phyloP scores from a whole-genome alignment of 1,284 basidiomycete species.

The Phaffia rhodozyma region DNA sequence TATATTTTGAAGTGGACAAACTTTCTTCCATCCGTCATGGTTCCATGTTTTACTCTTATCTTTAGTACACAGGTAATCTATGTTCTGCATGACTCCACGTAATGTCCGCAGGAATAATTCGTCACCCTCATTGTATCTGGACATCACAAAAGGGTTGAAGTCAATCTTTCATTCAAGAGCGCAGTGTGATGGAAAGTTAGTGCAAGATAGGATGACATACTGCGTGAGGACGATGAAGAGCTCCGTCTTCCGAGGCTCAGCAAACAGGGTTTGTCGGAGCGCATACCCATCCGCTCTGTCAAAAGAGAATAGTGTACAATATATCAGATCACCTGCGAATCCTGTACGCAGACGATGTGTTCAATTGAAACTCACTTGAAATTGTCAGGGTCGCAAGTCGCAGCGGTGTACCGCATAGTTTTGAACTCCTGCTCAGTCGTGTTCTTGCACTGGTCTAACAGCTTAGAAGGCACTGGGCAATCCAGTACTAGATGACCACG shows the following conservation, averaged over 20 bases:
- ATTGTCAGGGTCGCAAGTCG: slow-evolving; percentile 87
- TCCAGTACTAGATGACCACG: slow-evolving; percentile 17
- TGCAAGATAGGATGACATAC: slow-evolving; percentile 60
- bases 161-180: background rate
- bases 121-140: slow-evolving; percentile 68
- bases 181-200: background rate
- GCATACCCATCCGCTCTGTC: slow-evolving; percentile 15
- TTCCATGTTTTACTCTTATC: slow-evolving; percentile 96
- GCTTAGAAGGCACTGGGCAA: slow-evolving; percentile 10
- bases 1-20: slow-evolving; percentile 25
- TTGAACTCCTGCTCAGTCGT: slow-evolving; percentile 13
- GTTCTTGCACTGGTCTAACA: slow-evolving; percentile 5
- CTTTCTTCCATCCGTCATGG: slow-evolving; percentile 92
- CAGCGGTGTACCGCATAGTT: slow-evolving; percentile 49
- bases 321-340: slow-evolving; percentile 63
- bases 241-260: slow-evolving; percentile 17
- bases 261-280: slow-evolving; percentile 16
- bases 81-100: slow-evolving; percentile 89
- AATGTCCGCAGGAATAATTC: slow-evolving; percentile 84
- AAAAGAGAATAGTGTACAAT: background rate
- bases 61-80: slow-evolving; percentile 76
- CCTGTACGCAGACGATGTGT: slow-evolving; percentile 76
- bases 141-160: background rate
- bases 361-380: slow-evolving; percentile 51
- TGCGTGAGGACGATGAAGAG: slow-evolving; percentile 91